Evolutionary conservation across 1,139 yeast genomes (phyloP), one percentile per base, ranked within the genome.

Genomic region (Lodderomyces jiufengensis): DNA sequence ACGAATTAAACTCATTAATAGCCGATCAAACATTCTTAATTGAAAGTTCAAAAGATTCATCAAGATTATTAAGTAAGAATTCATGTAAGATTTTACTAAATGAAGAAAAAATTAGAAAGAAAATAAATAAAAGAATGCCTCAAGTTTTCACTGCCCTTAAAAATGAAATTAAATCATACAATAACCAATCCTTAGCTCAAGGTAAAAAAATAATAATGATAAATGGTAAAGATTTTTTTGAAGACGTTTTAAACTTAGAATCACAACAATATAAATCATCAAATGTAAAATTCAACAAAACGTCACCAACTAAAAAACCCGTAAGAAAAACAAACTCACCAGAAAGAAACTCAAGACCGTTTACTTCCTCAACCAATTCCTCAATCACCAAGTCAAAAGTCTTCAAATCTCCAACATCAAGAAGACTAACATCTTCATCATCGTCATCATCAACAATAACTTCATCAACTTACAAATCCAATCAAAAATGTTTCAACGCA

Each of bases 71-170:
- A 35, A 76, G 84, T 43, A 77, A 85, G 49, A 81, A 87, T 45
- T 84, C 92, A 3, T 90, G 94, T 46, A 80, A 80, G 42, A 81
- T 88, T 20, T 62, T 90, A 38, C 69, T 85, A 42, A 75, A 83
- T 42, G 97, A 92, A 55, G 96, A 88, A 51, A 81, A 75, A 50
- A 68, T 79, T 29, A 67, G 97, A 36, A 82, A 83, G 48, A 73
- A 74, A 38, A 67, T 90, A 5, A 64, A 77, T 21, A 79, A 78
- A 49, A 74, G 74, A 46, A 63, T 86, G 49, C 97, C 97, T 0
- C 66, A 67, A 28, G 65, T 84, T 1, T 60, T 86, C 8, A 61
- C 63, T 2, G 72, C 67, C 2, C 59, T 90, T 34, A 76, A 73
- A 43, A 38, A 47, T 1, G 74, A 71, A 32, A 55, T 85, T 3